Conservation (phyloP, 345 rosid species). For the Aquilaria yunnanensis region DNA sequence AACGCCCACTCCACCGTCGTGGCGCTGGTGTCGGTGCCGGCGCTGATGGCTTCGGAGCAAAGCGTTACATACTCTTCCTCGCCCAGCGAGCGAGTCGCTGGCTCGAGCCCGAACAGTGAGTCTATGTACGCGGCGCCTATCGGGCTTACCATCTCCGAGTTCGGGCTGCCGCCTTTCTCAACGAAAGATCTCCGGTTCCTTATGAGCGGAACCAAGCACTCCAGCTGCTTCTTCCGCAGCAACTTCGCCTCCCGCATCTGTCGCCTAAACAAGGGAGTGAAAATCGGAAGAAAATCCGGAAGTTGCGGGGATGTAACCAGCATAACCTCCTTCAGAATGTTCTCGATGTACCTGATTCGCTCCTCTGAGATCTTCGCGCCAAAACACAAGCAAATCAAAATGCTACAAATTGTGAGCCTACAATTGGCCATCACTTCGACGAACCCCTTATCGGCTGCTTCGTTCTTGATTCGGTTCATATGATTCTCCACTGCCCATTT, state of each 20-base stretch:
- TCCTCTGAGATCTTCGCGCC: conserved; percentile 81
- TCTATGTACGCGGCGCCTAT: conserved; percentile 94
- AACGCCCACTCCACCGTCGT: conserved; percentile 85
- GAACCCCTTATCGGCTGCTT: conserved; percentile 41
- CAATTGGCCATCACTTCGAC: conserved; percentile 78
- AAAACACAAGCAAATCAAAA: conserved; percentile 77
- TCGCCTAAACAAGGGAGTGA: conserved; percentile 61
- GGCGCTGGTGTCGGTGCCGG: conserved; percentile 90
- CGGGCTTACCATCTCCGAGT: conserved; percentile 72
- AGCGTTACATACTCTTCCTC: conserved; percentile 87
- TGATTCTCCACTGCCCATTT: conserved; percentile 72
- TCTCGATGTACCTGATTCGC: conserved; percentile 53
- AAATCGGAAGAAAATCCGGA: conserved; percentile 75
- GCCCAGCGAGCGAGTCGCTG: conserved; percentile 36
- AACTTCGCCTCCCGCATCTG: conserved; percentile 60
- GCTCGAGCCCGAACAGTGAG: conserved; percentile 53
- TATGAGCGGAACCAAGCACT: conserved; percentile 71
- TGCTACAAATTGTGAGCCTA: conserved; percentile 68
- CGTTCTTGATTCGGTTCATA: conserved; percentile 51
- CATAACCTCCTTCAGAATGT: conserved; percentile 79
- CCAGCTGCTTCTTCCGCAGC: conserved; percentile 65
- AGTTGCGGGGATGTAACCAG: conserved; percentile 62
- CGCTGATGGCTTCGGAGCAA: conserved; percentile 75
- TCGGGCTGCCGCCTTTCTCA: conserved; percentile 33
- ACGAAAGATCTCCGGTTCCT: conserved; percentile 53